Evolutionary conservation across 2,329 filamentous ascomycete species (phyloP).

Genomic region (Fusarium sp.): DNA sequence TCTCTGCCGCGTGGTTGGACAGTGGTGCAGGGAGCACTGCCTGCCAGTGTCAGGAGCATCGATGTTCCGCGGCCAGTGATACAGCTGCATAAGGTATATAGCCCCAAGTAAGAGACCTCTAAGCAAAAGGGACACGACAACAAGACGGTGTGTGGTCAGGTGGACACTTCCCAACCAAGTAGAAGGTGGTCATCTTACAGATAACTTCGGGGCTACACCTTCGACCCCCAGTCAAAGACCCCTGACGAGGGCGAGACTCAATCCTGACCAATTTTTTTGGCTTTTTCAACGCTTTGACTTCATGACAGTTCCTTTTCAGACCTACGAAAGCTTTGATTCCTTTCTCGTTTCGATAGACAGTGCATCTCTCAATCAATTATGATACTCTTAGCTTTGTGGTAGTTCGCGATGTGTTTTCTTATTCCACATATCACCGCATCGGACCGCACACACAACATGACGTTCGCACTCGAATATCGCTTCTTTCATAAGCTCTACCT

Average conservation of each 20-base stretch:
- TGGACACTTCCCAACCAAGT: background rate
- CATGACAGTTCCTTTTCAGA: accelerated
- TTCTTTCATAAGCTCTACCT: accelerated
- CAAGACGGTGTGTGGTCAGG: background rate
- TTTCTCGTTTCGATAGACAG: accelerated
- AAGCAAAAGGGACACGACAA: background rate
- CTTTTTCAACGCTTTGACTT: background rate
- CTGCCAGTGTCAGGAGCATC: background rate
- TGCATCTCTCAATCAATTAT: accelerated
- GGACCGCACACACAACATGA: background rate
- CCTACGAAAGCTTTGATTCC: accelerated
- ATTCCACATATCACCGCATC: background rate
- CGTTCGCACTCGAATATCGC: background rate
- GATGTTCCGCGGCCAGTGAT: background rate
- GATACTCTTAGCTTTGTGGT: too few relatives aligned
- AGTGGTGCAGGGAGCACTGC: too few relatives aligned
- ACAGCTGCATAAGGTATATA: background rate
- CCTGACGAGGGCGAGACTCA: background rate
- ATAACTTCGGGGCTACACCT: background rate
- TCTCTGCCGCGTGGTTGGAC: background rate
- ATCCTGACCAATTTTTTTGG: background rate
- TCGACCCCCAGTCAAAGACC: background rate
- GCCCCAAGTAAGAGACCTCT: background rate
- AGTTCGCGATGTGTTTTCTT: background rate
- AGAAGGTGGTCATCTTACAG: too few relatives aligned